Base-by-base conservation (phyloP, 225 moss, liverwort and hornwort genomes). In the Sphagnum tenellum region DNA sequence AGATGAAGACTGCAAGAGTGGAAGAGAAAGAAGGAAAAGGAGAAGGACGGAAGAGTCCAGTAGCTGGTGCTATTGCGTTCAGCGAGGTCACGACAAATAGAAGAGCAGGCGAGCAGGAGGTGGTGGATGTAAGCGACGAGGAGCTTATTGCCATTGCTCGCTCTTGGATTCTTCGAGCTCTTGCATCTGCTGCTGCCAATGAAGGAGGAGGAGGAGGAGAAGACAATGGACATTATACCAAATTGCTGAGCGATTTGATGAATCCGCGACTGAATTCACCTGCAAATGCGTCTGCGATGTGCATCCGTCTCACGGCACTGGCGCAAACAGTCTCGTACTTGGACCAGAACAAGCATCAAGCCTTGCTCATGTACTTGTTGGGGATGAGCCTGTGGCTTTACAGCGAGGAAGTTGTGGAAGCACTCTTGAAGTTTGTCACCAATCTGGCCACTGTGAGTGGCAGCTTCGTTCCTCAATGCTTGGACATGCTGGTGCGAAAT, bases 401-500 rank as follows among this genome's bases (percentile, higher is more conserved):
- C 56, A 85, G 70, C 45, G 76, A 64, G 8, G 85, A 83, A n/a
- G 90, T 98, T 0, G 89, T 85, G 7, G 87, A 89, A 5, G 75
- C 85, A 10, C 72, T 98, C 4, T 59, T 98, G 57, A 74, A 79
- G 46, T 93, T 98, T 3, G 93, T 98, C 45, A 90, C 87, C 0
- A 98, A 98, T 69, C 62, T 98, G 85, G 92, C 88, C 13, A 98
- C 92, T 66, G 88, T 90, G 2, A 93, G 89, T 46, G 92, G 90
- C 2, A 85, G 79, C 62, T 92, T 80, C 51, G 92, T 92, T 6
- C 79, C 78, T 4, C 88, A 87, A 63, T 98, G 96, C 61, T 61
- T 98, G 80, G 96, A 90, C 56, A 90, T 98, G 90, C 62, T 98
- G 64, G 96, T 98, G 62, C 88, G 96, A 44, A 98, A 98, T 49